Conservation (phyloP, 352 stramenopile genomes). For the Pythium vanterpoolii region DNA sequence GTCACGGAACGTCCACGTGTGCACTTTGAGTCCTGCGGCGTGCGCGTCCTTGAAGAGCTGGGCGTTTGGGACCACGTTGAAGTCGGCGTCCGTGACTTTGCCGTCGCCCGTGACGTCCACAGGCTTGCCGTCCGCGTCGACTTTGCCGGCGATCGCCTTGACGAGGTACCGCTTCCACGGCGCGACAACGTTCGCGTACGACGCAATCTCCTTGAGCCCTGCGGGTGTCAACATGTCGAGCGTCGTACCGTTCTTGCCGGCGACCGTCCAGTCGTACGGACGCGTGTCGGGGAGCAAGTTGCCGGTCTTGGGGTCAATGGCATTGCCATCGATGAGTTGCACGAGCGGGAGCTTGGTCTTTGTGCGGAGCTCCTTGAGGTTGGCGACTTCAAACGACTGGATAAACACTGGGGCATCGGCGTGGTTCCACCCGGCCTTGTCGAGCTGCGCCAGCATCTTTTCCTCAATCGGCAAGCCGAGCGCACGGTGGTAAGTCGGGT, state of each 20-base stretch:
- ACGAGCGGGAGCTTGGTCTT: slow-evolving; percentile 71
- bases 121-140: slow-evolving; percentile 36
- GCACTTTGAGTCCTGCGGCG: slow-evolving; percentile 50
- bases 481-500: slow-evolving; percentile 70
- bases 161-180: slow-evolving; percentile 84
- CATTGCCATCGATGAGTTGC: slow-evolving; percentile 69
- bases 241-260: slow-evolving; percentile 49
- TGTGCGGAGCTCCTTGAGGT: slow-evolving; percentile 66
- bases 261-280: slow-evolving; percentile 69
- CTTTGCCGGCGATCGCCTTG: slow-evolving; percentile 38
- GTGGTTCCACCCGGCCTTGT: slow-evolving; percentile 61
- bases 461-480: slow-evolving; percentile 75
- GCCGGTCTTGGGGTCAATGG: slow-evolving; percentile 51
- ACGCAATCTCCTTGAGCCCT: slow-evolving; percentile 57
- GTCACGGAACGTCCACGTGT: slow-evolving; percentile 69
- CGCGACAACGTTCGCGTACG: slow-evolving; percentile 67
- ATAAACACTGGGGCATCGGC: slow-evolving; percentile 61
- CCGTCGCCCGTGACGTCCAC: slow-evolving; percentile 68
- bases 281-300: slow-evolving; percentile 42
- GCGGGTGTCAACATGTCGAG: slow-evolving; percentile 49
- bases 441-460: slow-evolving; percentile 67
- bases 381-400: slow-evolving; percentile 74
- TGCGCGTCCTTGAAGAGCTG: slow-evolving; percentile 55
- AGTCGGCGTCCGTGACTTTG: slow-evolving; percentile 55
- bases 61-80: slow-evolving; percentile 36